phyloP scores from a whole-genome alignment of 176 grass and related monocot genomes.

The Rhynchospora pubera region DNA sequence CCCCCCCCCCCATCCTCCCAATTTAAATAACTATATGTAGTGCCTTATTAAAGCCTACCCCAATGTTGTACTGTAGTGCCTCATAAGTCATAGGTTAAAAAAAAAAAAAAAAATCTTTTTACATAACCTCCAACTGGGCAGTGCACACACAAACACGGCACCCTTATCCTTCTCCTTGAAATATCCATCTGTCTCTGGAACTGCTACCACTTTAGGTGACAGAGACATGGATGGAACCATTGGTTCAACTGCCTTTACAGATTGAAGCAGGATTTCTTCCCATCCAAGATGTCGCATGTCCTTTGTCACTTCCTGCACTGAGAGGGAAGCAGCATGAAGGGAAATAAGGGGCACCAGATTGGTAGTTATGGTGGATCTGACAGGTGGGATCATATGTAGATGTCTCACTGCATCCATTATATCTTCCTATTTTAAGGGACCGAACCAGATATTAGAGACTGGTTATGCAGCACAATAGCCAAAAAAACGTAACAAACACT shows the following conservation, averaged over 20 bases:
- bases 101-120: neutral
- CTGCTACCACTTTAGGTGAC: neutral
- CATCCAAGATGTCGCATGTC: neutral
- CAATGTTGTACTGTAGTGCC: neutral
- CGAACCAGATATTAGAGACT: neutral
- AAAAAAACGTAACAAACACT: neutral
- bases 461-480: neutral
- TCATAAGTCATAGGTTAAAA: no score
- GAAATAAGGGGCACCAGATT: neutral
- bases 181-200: neutral
- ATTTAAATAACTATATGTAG: no score
- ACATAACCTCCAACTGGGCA: neutral
- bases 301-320: neutral
- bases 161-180: neutral
- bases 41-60: no score
- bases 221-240: neutral
- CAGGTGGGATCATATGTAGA: neutral
- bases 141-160: neutral
- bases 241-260: neutral
- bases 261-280: neutral
- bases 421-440: neutral
- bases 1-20: no score
- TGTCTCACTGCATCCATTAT: neutral
- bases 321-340: neutral
- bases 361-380: neutral